Percentiles rank a stretch among this genome's conserved stretches.
These are phyloP conservation scores for Blechomonas ayalai DNA, from an alignment of 208 protist species.

Conservation along the genomic window DNA sequence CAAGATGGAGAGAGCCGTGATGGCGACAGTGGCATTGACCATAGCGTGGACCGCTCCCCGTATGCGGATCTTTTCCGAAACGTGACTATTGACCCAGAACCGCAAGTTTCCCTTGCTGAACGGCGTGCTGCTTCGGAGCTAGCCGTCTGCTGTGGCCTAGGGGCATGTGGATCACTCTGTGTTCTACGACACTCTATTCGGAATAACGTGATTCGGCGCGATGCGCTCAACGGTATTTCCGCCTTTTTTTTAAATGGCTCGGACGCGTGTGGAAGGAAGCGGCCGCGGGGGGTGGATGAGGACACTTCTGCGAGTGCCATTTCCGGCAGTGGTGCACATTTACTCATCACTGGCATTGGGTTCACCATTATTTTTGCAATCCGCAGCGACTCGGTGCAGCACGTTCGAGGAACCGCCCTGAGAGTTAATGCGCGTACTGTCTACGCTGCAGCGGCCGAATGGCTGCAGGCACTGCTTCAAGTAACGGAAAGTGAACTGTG, in stretches of 20 bases:
- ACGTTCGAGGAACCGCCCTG: conserved; percentile 56
- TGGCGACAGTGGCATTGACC: not conserved
- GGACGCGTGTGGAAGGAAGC: conserved; percentile 15
- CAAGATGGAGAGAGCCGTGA: not conserved
- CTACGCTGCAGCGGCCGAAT: conserved; percentile 34
- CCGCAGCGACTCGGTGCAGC: conserved; percentile 58
- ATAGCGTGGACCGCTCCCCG: conserved; percentile 40
- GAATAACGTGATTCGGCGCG: conserved; percentile 34
- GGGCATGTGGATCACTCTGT: conserved; percentile 34
- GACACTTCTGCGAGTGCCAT: not conserved
- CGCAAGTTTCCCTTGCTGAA: conserved; percentile 17
- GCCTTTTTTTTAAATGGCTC: conserved; percentile 46
- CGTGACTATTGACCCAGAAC: conserved; percentile 50
- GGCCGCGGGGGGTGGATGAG: not conserved
- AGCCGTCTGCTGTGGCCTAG: conserved; percentile 45
- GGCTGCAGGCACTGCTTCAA: conserved; percentile 53
- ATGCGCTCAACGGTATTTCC: conserved; percentile 68
- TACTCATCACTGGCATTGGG: conserved; percentile 57
- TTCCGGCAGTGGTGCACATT: conserved; percentile 8
- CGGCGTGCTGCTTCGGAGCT: conserved; percentile 50
- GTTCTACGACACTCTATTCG: conserved; percentile 66
- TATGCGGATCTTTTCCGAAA: conserved; percentile 61
- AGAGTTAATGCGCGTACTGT: conserved; percentile 41
- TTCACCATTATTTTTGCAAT: conserved; percentile 78
- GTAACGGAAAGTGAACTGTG: conserved; percentile 64